A percentile compares a stretch with the other conserved stretches of the same genome.
Conservation (phyloP, 371 early-diverging fungal species). For the Mortierella sp. region DNA sequence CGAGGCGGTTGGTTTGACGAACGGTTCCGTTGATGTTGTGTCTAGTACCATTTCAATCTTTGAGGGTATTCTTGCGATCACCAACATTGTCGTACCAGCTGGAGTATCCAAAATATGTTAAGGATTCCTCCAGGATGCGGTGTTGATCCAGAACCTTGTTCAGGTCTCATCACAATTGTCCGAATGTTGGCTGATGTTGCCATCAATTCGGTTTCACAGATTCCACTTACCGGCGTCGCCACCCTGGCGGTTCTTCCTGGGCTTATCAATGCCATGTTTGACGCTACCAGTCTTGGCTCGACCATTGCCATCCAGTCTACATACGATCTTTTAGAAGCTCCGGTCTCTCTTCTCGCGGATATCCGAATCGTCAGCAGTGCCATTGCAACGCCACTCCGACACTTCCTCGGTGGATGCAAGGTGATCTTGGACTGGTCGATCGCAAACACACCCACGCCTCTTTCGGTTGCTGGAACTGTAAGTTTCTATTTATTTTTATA, state of each 20-base stretch:
- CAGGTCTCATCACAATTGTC: slow-evolving; percentile 5
- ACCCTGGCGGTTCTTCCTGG: neutral
- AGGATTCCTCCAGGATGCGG: slow-evolving; percentile 15
- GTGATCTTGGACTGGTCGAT: neutral
- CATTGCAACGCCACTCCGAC: slow-evolving; percentile 1
- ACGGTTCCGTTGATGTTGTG: slow-evolving; percentile 8
- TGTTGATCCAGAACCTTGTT: neutral
- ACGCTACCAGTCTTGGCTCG: neutral
- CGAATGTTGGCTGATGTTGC: neutral
- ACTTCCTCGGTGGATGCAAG: slow-evolving; percentile 18
- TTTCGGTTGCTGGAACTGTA: neutral
- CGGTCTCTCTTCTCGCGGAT: neutral
- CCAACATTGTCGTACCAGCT: neutral
- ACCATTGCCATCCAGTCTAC: neutral
- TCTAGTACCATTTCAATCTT: slow-evolving; percentile 8
- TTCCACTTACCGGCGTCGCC: neutral
- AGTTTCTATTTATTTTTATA: neutral
- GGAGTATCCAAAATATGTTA: slow-evolving; percentile 3
- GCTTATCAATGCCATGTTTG: neutral
- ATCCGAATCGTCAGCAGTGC: neutral
- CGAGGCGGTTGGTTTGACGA: neutral
- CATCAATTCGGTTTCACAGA: neutral
- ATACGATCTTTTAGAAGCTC: neutral
- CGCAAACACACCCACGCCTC: neutral
- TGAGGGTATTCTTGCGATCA: neutral